These are phyloP conservation scores for Cutaneotrichosporon cutaneum DNA, from an alignment of 1,284 basidiomycete species.

Conservation along the genomic window DNA sequence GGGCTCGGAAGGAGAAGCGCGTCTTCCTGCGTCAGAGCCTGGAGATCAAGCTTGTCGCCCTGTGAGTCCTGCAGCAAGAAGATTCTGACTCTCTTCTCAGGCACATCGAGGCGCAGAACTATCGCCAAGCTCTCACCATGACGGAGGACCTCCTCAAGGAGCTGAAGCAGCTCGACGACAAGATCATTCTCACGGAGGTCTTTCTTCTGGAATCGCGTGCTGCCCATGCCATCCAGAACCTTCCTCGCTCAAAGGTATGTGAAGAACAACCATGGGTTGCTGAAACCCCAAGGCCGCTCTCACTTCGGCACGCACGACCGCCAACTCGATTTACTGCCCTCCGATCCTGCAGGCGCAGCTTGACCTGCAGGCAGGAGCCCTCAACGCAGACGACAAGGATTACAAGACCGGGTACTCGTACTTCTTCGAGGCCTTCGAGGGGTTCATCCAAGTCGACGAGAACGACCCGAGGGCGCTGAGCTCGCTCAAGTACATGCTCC, in stretches of 20 bases:
- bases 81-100: constrained; percentile 47
- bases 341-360: constrained; percentile 87
- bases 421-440: constrained; percentile 96
- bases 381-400: constrained; percentile 97
- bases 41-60: constrained; percentile 80
- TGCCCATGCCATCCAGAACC: constrained; percentile 86
- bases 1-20: constrained; percentile 88
- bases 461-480: constrained; percentile 61
- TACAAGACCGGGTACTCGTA: constrained; percentile 97
- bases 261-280: background rate
- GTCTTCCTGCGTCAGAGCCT: constrained; percentile 94
- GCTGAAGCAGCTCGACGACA: constrained; percentile 91
- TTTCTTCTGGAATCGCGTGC: constrained; percentile 90
- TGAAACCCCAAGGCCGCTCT: constrained; percentile 66
- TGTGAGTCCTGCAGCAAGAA: constrained; percentile 59
- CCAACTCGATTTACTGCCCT: constrained; percentile 97
- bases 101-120: constrained; percentile 74
- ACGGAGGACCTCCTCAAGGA: constrained; percentile 86
- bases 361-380: constrained; percentile 85
- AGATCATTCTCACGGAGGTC: constrained; percentile 96
- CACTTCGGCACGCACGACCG: constrained; percentile 89
- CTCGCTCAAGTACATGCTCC: constrained; percentile 94
- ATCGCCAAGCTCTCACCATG: constrained; percentile 73
- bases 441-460: constrained; percentile 63
- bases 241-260: constrained; percentile 83